phyloP scores from a whole-genome alignment of 108 stramenopile species.

The Discostella pseudostelligera region DNA sequence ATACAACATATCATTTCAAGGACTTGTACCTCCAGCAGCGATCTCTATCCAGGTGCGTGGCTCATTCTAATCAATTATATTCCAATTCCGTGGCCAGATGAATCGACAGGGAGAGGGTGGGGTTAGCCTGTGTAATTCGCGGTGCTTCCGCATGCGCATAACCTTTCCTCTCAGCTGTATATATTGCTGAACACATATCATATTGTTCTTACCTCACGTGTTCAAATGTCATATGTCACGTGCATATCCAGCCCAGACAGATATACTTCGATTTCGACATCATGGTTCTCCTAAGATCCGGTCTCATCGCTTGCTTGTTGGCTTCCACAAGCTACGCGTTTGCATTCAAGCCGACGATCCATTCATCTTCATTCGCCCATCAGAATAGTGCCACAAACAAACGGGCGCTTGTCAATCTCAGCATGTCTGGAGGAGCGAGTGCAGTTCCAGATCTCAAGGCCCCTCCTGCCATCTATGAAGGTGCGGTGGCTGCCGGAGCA shows the following conservation, averaged over 20 bases:
- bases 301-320: constrained; percentile 33
- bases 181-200: background rate
- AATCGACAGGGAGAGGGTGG: too few relatives aligned
- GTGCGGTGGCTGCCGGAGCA: constrained; percentile 80
- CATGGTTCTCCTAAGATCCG: constrained; percentile 40
- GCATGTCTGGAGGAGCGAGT: constrained; percentile 57
- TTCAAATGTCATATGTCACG: too few relatives aligned
- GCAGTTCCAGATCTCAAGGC: constrained; percentile 59
- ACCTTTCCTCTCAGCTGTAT: too few relatives aligned
- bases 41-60: too few relatives aligned
- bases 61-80: too few relatives aligned
- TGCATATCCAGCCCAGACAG: background rate
- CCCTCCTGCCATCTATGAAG: constrained; percentile 72
- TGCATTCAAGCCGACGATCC: constrained; percentile 33
- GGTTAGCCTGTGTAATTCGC: too few relatives aligned
- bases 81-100: too few relatives aligned
- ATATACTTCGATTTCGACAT: background rate
- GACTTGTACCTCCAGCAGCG: too few relatives aligned
- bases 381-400: constrained; percentile 10
- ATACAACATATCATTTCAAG: too few relatives aligned
- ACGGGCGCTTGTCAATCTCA: constrained; percentile 36
- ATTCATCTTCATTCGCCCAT: constrained; percentile 24
- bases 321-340: constrained; percentile 46
- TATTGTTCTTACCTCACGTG: background rate
- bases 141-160: too few relatives aligned